These are phyloP conservation scores for Talaromyces sp. DNA, from an alignment of 2,329 filamentous ascomycete genomes.

Conservation along the genomic window DNA sequence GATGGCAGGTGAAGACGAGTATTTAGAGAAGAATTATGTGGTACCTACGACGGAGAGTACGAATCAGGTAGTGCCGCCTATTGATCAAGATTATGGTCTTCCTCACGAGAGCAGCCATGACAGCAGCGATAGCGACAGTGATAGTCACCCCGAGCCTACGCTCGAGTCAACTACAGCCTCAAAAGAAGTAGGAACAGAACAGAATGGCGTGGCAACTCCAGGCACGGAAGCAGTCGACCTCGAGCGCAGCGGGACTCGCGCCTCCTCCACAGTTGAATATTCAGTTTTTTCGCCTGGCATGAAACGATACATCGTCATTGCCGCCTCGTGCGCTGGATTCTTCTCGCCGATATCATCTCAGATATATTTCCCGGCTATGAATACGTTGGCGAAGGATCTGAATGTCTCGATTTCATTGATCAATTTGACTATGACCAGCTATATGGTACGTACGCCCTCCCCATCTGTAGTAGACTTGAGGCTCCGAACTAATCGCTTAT, in stretches of 20 bases:
- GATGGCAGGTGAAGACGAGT: background rate
- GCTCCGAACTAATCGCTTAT: conserved; percentile 37
- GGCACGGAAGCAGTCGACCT: conserved; percentile 1
- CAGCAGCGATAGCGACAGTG: background rate
- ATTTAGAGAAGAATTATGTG: background rate
- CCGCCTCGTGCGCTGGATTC: conserved; percentile 26
- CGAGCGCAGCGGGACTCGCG: conserved; percentile 9
- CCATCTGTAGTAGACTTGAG: background rate
- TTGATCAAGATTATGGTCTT: background rate
- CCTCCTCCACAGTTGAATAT: conserved; percentile 19
- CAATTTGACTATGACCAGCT: conserved; percentile 47
- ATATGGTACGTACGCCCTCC: conserved; percentile 49
- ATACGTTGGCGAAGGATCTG: conserved; percentile 41
- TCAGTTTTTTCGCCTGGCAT: conserved; percentile 22
- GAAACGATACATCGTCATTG: conserved; percentile 23
- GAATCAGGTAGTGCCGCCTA: background rate
- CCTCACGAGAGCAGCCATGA: background rate
- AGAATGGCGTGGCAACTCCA: background rate
- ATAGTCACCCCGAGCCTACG: background rate
- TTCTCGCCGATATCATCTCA: conserved; percentile 47
- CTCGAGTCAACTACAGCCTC: background rate
- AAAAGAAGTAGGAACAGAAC: background rate
- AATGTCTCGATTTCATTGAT: conserved; percentile 38
- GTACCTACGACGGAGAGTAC: background rate
- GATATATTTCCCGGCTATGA: conserved; percentile 48